A percentile compares a stretch with the other conserved stretches of the same genome.
Evolutionary conservation across 2,329 filamentous ascomycete species (phyloP).

Genomic region (Calonectria hawksworthii): DNA sequence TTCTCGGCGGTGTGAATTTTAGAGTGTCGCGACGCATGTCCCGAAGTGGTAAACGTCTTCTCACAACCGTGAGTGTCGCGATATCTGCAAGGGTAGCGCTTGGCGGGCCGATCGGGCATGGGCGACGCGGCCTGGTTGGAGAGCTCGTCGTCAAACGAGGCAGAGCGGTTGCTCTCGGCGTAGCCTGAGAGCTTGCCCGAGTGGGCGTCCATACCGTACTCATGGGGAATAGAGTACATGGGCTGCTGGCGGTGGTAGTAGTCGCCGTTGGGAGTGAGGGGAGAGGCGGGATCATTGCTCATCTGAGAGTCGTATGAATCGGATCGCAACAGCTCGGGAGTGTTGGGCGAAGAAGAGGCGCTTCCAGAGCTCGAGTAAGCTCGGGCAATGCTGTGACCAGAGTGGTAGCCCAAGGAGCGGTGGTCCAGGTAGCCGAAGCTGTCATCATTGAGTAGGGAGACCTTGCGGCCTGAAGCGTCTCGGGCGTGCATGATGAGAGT

Average conservation of each 20-base stretch:
- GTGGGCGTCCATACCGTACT: conserved; percentile 50
- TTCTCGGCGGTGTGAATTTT: conserved; percentile 89
- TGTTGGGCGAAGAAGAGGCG: conserved; percentile 62
- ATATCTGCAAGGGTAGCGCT: conserved; percentile 82
- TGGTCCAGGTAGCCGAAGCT: conserved; percentile 34
- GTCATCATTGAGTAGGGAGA: conserved; percentile 73
- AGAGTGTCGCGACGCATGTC: conserved; percentile 86
- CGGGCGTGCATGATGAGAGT: conserved; percentile 63
- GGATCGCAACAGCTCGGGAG: conserved; percentile 71
- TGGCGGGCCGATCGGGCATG: conserved; percentile 64
- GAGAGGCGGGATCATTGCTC: conserved; percentile 68
- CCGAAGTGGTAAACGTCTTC: conserved; percentile 87
- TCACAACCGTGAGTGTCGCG: conserved; percentile 79
- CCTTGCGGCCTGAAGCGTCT: conserved; percentile 69
- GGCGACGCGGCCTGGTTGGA: conserved; percentile 54
- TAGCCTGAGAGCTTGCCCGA: conserved; percentile 59
- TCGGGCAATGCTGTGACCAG: conserved; percentile 50
- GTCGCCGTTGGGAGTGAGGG: conserved; percentile 66
- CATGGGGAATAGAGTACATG: conserved; percentile 55
- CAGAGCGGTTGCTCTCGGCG: conserved; percentile 59
- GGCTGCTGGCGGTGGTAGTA: conserved; percentile 56
- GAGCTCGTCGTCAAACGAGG: conserved; percentile 66
- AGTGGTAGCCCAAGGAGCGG: conserved; percentile 50
- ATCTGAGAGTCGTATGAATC: conserved; percentile 73
- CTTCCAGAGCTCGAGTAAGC: conserved; percentile 55